Percentiles rank a stretch among this genome's conserved stretches.
Evolutionary conservation across 116 monocot species (phyloP).

Genomic region (Posidonia oceanica): DNA sequence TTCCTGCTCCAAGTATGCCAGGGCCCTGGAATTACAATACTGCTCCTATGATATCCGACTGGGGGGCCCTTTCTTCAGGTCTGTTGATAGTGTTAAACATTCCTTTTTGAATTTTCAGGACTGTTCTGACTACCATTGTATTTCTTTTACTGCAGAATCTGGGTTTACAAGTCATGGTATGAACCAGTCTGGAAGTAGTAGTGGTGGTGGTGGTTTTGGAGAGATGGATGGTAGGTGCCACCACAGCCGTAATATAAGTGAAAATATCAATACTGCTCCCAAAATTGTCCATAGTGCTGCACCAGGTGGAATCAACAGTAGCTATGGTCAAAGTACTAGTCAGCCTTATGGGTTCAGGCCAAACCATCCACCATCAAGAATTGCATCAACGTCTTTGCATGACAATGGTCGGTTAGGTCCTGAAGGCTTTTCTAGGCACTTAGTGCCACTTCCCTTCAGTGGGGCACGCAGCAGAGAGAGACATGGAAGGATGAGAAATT

Average conservation of each 20-base stretch:
- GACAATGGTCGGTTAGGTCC: constrained; percentile 9
- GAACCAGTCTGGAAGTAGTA: neutral
- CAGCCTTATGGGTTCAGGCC: constrained; percentile 9
- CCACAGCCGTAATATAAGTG: neutral
- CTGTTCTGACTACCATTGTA: neutral
- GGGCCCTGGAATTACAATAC: constrained; percentile 22
- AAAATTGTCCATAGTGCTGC: neutral
- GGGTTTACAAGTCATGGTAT: neutral
- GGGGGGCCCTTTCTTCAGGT: constrained; percentile 22
- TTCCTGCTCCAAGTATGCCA: constrained; percentile 9
- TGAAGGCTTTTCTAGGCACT: constrained; percentile 14
- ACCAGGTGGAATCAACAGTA: constrained; percentile 1
- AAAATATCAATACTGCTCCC: neutral
- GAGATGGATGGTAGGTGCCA: neutral
- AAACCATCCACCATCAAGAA: constrained; percentile 13
- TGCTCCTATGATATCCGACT: constrained; percentile 10
- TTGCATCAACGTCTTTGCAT: constrained; percentile 9
- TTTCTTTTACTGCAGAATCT: neutral
- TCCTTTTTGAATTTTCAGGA: neutral
- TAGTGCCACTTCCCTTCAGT: constrained; percentile 22
- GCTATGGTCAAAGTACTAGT: constrained; percentile 22
- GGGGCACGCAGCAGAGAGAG: constrained; percentile 23
- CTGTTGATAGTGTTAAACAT: neutral
- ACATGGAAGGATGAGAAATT: constrained; percentile 24
- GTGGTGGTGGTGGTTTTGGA: neutral